Percentiles rank a stretch among this genome's conserved stretches.
Evolutionary conservation across 2,329 filamentous ascomycete species (phyloP).

Genomic region (Parastagonospora nodorum): DNA sequence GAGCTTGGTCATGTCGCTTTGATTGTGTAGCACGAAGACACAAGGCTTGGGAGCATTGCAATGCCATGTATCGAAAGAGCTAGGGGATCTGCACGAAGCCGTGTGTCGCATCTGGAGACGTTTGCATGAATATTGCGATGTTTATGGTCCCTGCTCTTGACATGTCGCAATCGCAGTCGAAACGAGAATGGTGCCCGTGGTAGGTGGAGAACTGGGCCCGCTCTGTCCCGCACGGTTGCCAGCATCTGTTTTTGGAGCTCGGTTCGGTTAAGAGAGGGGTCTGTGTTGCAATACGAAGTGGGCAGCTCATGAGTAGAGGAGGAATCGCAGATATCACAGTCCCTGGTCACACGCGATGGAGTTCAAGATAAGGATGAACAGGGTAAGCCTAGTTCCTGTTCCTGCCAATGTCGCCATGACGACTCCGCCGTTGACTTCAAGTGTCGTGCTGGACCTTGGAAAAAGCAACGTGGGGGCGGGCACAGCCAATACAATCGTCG

Average conservation of each 20-base stretch:
- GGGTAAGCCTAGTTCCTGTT: slow-evolving; percentile 21
- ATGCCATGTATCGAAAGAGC: background rate
- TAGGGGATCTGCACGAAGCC: background rate
- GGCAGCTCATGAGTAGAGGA: background rate
- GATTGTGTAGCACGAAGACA: background rate
- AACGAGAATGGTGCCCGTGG: slow-evolving; percentile 26
- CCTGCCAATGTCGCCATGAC: slow-evolving; percentile 30
- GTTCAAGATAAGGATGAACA: slow-evolving; percentile 16
- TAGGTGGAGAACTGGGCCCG: slow-evolving; percentile 25
- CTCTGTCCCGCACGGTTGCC: slow-evolving; percentile 12
- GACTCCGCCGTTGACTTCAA: slow-evolving; percentile 11
- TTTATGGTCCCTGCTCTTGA: slow-evolving; percentile 13
- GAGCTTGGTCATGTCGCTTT: background rate
- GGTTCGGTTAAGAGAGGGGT: slow-evolving; percentile 8
- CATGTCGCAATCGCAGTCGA: slow-evolving; percentile 25
- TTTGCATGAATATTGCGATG: background rate
- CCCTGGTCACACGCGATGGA: slow-evolving; percentile 2
- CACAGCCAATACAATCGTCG: slow-evolving; percentile 13
- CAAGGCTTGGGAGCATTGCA: background rate
- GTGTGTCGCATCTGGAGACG: background rate
- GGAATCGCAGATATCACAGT: background rate
- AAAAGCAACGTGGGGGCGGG: slow-evolving; percentile 38
- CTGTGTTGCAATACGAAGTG: slow-evolving; percentile 10
- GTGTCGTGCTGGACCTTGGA: slow-evolving; percentile 19
- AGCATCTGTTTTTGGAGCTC: slow-evolving; percentile 18